Conservation (phyloP, 768 basidiomycete species). For the Auriscalpium vulgare region DNA sequence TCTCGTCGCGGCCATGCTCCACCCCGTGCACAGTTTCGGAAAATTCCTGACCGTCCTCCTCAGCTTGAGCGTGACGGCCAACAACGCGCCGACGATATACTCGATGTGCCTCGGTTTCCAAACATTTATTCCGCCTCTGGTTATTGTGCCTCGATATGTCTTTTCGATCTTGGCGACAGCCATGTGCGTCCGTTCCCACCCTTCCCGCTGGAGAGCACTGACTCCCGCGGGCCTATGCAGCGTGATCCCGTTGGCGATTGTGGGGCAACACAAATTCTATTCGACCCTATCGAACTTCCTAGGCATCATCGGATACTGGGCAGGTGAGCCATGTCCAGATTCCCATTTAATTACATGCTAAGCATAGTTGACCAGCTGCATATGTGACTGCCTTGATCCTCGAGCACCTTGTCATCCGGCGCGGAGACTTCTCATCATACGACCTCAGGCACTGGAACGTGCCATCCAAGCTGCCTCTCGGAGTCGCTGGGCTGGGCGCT, state of each 20-base stretch:
- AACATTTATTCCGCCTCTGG: slow-evolving; percentile 51
- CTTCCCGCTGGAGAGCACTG: background rate
- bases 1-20: slow-evolving; percentile 52
- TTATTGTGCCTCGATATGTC: slow-evolving; percentile 58
- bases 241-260: slow-evolving; percentile 58
- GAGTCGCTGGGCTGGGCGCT: slow-evolving; percentile 51
- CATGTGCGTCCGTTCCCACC: slow-evolving; percentile 38
- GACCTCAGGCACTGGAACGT: slow-evolving; percentile 46
- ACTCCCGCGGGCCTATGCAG: slow-evolving; percentile 24
- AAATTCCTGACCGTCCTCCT: slow-evolving; percentile 67
- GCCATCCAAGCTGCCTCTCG: slow-evolving; percentile 46
- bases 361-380: slow-evolving; percentile 41
- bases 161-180: slow-evolving; percentile 59
- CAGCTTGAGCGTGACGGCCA: slow-evolving; percentile 69
- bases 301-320: slow-evolving; percentile 48
- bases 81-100: slow-evolving; percentile 80
- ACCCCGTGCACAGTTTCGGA: slow-evolving; percentile 56
- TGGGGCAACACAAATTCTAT: slow-evolving; percentile 64
- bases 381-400: slow-evolving; percentile 52
- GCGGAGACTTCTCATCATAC: slow-evolving; percentile 40
- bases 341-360: slow-evolving; percentile 22
- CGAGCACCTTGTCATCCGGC: slow-evolving; percentile 64
- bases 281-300: slow-evolving; percentile 55
- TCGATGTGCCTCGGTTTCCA: slow-evolving; percentile 71
- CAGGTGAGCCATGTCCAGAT: slow-evolving; percentile 8